Evolutionary conservation across 2,329 filamentous ascomycete species (phyloP).

Genomic region (Talaromyces funiculosus): DNA sequence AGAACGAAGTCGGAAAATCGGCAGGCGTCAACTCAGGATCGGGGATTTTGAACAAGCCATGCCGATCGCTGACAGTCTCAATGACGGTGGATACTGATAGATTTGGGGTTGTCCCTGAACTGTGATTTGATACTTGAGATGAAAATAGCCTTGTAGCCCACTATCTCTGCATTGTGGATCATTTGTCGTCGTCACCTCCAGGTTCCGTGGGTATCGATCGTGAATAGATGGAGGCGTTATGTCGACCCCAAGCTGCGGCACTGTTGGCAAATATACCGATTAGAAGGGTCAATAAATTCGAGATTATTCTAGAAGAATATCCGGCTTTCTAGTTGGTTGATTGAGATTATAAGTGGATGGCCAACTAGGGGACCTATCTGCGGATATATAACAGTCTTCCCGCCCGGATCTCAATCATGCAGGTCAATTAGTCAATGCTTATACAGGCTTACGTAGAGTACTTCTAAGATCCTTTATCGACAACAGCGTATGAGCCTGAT

Average conservation of each 20-base stretch:
- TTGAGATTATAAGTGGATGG: not conserved
- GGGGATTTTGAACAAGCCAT: not conserved
- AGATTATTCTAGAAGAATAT: not conserved
- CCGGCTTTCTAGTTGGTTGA: not conserved
- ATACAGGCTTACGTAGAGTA: too few relatives aligned
- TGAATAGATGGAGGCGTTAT: not conserved
- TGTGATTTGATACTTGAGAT: not conserved
- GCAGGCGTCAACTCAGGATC: not conserved
- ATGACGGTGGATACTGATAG: not conserved
- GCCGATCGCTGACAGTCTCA: not conserved
- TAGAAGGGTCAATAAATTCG: not conserved
- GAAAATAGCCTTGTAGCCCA: not conserved
- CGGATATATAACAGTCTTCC: not conserved
- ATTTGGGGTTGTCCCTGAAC: not conserved
- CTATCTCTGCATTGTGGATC: not conserved
- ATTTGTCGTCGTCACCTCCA: not conserved
- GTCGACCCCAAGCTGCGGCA: not conserved
- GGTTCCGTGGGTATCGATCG: not conserved
- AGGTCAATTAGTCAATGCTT: too few relatives aligned
- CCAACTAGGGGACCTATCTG: not conserved
- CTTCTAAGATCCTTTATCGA: too few relatives aligned
- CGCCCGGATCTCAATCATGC: not conserved
- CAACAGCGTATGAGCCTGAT: too few relatives aligned
- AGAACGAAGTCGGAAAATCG: not conserved
- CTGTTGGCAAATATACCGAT: not conserved